A percentile compares a stretch with the other conserved stretches of the same genome.
phyloP scores from a whole-genome alignment of 768 basidiomycete genomes.

The Phanerodontia chrysosporium region DNA sequence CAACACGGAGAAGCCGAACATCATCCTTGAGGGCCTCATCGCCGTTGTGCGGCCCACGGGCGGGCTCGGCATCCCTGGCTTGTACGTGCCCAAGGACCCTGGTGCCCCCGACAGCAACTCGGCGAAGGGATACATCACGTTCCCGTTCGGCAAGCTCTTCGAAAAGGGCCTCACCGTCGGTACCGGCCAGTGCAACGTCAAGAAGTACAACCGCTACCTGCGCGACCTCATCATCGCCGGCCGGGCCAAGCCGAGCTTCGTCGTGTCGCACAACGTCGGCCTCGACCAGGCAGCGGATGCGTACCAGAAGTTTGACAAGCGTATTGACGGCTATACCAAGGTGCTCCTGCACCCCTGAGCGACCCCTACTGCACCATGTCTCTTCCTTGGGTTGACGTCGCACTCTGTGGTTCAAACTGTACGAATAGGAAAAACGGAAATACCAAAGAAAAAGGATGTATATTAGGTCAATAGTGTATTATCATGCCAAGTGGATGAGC shows the following conservation, averaged over 20 bases:
- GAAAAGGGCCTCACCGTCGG: slow-evolving; percentile 53
- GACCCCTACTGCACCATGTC: neutral
- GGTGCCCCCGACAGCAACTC: slow-evolving; percentile 50
- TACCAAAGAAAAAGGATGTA: neutral
- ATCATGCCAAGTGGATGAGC: neutral
- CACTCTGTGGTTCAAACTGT: neutral
- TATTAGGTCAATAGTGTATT: neutral
- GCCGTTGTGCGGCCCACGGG: slow-evolving; percentile 51
- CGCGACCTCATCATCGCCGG: slow-evolving; percentile 52
- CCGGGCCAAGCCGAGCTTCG: slow-evolving; percentile 49
- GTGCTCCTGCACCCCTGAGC: slow-evolving; percentile 45
- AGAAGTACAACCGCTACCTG: slow-evolving; percentile 51
- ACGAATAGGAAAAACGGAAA: neutral
- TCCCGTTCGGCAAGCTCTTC: slow-evolving; percentile 50
- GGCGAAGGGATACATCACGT: slow-evolving; percentile 48
- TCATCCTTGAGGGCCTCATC: slow-evolving; percentile 46
- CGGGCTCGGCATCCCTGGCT: slow-evolving; percentile 53
- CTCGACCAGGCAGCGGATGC: slow-evolving; percentile 46
- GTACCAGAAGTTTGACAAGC: slow-evolving; percentile 51
- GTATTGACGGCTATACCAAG: slow-evolving; percentile 51
- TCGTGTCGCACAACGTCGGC: slow-evolving; percentile 49
- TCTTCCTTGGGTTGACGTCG: neutral
- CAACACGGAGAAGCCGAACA: slow-evolving; percentile 54
- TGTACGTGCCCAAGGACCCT: slow-evolving; percentile 55
- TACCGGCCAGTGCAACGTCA: slow-evolving; percentile 55